These are phyloP conservation scores for Trichoderma atrobrunneum DNA, from an alignment of 2,329 filamentous ascomycete genomes.

Conservation along the genomic window DNA sequence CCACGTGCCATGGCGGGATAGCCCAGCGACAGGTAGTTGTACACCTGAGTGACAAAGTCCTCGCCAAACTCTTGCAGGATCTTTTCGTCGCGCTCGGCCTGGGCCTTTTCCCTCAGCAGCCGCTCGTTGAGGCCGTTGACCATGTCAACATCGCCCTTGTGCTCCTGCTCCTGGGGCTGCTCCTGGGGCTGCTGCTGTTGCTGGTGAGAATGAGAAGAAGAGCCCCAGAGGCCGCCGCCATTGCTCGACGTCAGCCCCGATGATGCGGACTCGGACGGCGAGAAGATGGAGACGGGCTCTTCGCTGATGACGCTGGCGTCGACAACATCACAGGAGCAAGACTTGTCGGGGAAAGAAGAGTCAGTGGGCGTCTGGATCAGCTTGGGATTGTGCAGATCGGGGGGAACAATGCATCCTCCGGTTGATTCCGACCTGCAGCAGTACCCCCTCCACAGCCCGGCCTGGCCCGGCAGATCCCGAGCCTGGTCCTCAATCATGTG, in stretches of 20 bases:
- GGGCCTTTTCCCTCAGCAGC: constrained; percentile 48
- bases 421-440: constrained; percentile 49
- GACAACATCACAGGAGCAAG: constrained; percentile 42
- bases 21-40: constrained; percentile 91
- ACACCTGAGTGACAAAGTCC: constrained; percentile 88
- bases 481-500: constrained; percentile 44
- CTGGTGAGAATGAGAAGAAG: constrained; percentile 3
- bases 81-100: constrained; percentile 51
- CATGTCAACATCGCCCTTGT: constrained; percentile 47
- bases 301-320: constrained; percentile 39
- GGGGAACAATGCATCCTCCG: constrained; percentile 39
- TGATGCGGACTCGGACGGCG: constrained; percentile 22
- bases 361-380: constrained; percentile 52
- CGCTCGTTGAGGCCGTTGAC: constrained; percentile 49
- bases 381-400: constrained; percentile 44
- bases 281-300: constrained; percentile 37
- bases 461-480: constrained; percentile 54
- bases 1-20: constrained; percentile 81
- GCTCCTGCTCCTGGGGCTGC: constrained; percentile 30
- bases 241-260: constrained; percentile 21
- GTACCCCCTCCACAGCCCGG: constrained; percentile 76
- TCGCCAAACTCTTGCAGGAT: constrained; percentile 71
- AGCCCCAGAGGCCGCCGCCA: constrained; percentile 20
- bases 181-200: constrained; percentile 21
- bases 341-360: constrained; percentile 40